Percentiles rank a stretch among this genome's conserved stretches.
Evolutionary conservation across 495 filamentous ascomycete species (phyloP).

Genomic region (Aeminium ludgeri): DNA sequence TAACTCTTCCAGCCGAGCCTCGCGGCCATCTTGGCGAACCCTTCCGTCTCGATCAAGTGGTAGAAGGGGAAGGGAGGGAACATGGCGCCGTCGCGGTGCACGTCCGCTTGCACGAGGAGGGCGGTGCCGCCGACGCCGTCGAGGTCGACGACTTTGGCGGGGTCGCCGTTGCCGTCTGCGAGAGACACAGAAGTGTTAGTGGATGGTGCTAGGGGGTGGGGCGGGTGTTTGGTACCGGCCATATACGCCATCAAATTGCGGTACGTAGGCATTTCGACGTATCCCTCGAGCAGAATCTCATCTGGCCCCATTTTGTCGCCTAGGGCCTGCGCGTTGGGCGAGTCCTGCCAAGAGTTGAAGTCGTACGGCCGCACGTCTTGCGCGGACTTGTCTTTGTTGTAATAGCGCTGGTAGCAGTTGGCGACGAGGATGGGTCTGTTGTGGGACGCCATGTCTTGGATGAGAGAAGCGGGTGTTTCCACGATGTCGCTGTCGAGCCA

Average conservation of each 20-base stretch:
- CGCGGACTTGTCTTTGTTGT: conserved; percentile 48
- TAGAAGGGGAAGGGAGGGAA: conserved; percentile 95
- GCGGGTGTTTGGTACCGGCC: conserved; percentile 25
- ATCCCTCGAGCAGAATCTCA: conserved; percentile 88
- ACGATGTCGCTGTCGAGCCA: conserved; percentile 91
- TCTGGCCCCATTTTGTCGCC: conserved; percentile 67
- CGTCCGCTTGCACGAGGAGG: conserved; percentile 88
- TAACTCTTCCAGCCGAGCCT: conserved; percentile 68
- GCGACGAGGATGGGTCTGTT: conserved; percentile 79
- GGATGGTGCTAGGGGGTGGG: not conserved
- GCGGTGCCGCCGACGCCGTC: conserved; percentile 94
- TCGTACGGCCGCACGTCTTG: conserved; percentile 74
- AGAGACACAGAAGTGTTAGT: not conserved
- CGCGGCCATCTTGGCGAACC: conserved; percentile 92
- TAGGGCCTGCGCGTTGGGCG: conserved; percentile 52
- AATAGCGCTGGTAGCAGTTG: conserved; percentile 88
- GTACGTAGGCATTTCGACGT: conserved; percentile 81
- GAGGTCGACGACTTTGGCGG: conserved; percentile 45
- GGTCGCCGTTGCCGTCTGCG: conserved; percentile 28
- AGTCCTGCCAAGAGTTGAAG: conserved; percentile 94
- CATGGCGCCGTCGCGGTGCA: conserved; percentile 96
- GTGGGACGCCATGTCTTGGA: conserved; percentile 80
- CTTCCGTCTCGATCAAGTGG: conserved; percentile 92
- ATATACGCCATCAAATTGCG: conserved; percentile 83
- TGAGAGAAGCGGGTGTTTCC: conserved; percentile 69